Evolutionary conservation across 164 flowering plant species (phyloP).

Genomic region (Litsea cubeba): DNA sequence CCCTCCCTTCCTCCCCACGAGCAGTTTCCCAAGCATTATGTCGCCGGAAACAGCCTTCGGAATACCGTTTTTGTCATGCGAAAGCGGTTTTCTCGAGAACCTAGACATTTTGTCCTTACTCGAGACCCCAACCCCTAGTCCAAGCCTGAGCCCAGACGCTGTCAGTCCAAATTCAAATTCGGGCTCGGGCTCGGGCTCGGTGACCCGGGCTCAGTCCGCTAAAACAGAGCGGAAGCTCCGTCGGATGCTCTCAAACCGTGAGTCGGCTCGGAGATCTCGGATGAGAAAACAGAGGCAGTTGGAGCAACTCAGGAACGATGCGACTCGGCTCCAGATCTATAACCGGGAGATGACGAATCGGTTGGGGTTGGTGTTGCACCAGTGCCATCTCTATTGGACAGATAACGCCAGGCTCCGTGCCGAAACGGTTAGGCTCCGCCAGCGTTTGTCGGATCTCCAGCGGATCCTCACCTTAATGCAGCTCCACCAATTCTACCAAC

Average conservation of each 20-base stretch:
- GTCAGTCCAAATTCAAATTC: slow-evolving; percentile 20
- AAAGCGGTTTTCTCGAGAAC: slow-evolving; percentile 33
- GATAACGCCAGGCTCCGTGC: slow-evolving; percentile 54
- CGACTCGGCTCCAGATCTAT: slow-evolving; percentile 44
- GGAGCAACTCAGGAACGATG: slow-evolving; percentile 61
- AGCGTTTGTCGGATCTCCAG: slow-evolving; percentile 39
- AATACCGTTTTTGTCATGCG: slow-evolving; percentile 22
- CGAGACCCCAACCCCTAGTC: neutral
- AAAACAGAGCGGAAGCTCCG: slow-evolving; percentile 55
- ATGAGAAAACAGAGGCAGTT: slow-evolving; percentile 73
- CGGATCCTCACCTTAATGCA: slow-evolving; percentile 37
- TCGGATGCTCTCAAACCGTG: slow-evolving; percentile 85
- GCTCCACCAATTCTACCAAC: slow-evolving; percentile 34
- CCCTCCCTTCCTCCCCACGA: slow-evolving; percentile 10
- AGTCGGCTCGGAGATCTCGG: slow-evolving; percentile 82
- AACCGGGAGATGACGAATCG: slow-evolving; percentile 57
- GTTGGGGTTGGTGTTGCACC: slow-evolving; percentile 31
- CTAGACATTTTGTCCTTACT: slow-evolving; percentile 7
- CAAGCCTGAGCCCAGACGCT: neutral
- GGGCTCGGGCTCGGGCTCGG: slow-evolving; percentile 29
- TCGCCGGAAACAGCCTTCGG: slow-evolving; percentile 25
- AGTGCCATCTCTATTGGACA: slow-evolving; percentile 23
- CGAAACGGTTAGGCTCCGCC: slow-evolving; percentile 39
- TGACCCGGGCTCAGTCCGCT: slow-evolving; percentile 8
- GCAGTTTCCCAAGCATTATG: slow-evolving; percentile 30